phyloP scores from a whole-genome alignment of 129 eudicot genomes.

The Centrapalus pauciflorus region DNA sequence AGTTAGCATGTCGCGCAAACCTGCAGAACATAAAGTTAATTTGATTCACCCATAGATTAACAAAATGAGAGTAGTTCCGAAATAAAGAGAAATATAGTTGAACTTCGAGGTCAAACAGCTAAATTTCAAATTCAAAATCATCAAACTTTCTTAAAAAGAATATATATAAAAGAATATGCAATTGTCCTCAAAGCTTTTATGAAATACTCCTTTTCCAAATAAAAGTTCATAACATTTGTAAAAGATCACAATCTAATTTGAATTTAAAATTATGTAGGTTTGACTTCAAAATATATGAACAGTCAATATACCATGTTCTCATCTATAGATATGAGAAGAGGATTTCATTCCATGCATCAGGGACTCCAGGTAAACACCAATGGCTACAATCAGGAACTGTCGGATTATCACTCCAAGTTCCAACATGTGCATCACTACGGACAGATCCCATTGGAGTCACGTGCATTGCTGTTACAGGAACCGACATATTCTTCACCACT shows the following conservation, averaged over 20 bases:
- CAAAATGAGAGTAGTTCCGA: not conserved
- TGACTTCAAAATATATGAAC: not conserved
- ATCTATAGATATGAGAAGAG: slow-evolving; percentile 37
- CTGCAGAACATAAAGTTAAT: not conserved
- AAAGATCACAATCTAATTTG: slow-evolving; percentile 10
- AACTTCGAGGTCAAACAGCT: slow-evolving; percentile 5
- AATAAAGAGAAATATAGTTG: too few relatives aligned
- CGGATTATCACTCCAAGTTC: slow-evolving; percentile 88
- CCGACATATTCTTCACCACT: slow-evolving; percentile 55
- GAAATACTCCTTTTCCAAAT: not conserved
- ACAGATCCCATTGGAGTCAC: slow-evolving; percentile 86
- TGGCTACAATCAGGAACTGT: slow-evolving; percentile 87
- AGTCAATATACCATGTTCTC: not conserved
- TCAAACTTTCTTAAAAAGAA: not conserved
- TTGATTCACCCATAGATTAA: not conserved
- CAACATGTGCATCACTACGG: slow-evolving; percentile 96
- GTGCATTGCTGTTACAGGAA: slow-evolving; percentile 66
- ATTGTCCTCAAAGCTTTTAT: not conserved
- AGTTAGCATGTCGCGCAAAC: too few relatives aligned
- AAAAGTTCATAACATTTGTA: not conserved
- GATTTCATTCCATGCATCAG: slow-evolving; percentile 91
- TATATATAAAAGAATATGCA: not conserved
- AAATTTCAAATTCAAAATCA: not conserved
- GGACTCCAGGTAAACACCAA: slow-evolving; percentile 98
- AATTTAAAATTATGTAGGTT: not conserved